Evolutionary conservation across 2,329 filamentous ascomycete genomes (phyloP).

Genomic region (Phialemonium atrogriseum): DNA sequence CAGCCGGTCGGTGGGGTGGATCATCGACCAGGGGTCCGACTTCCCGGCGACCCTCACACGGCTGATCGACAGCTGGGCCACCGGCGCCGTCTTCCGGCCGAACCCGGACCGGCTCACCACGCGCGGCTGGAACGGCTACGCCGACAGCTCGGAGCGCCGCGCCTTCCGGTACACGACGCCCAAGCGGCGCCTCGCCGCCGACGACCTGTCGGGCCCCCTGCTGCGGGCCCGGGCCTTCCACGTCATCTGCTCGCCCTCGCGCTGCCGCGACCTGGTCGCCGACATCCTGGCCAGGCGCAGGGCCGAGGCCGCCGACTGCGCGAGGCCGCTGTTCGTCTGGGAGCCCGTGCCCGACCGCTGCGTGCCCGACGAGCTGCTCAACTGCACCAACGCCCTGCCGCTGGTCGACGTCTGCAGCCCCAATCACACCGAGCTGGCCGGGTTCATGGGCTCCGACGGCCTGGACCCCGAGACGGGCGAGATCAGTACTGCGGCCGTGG

Average conservation of each 20-base stretch:
- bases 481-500: conserved; percentile 43
- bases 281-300: conserved; percentile 57
- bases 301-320: conserved; percentile 22
- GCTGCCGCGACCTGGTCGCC: conserved; percentile 68
- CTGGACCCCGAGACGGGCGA: conserved; percentile 46
- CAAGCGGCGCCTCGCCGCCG: conserved; percentile 70
- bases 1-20: conserved; percentile 72
- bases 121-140: conserved; percentile 87
- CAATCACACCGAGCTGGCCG: conserved; percentile 83
- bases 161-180: conserved; percentile 84
- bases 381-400: conserved; percentile 54
- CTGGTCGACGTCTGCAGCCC: conserved; percentile 61
- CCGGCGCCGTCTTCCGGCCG: conserved; percentile 60
- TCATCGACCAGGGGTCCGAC: conserved; percentile 82
- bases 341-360: conserved; percentile 61
- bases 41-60: conserved; percentile 62
- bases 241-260: conserved; percentile 70
- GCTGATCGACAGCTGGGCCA: conserved; percentile 67
- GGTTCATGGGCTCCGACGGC: conserved; percentile 63
- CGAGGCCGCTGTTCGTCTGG: conserved; percentile 76
- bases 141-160: conserved; percentile 56
- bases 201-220: conserved; percentile 55
- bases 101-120: conserved; percentile 68
- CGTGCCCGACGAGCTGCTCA: conserved; percentile 57
- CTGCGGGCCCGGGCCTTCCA: conserved; percentile 74